Evolutionary conservation across 2,329 filamentous ascomycete genomes (phyloP).

Genomic region (Endocalyx cinctus): DNA sequence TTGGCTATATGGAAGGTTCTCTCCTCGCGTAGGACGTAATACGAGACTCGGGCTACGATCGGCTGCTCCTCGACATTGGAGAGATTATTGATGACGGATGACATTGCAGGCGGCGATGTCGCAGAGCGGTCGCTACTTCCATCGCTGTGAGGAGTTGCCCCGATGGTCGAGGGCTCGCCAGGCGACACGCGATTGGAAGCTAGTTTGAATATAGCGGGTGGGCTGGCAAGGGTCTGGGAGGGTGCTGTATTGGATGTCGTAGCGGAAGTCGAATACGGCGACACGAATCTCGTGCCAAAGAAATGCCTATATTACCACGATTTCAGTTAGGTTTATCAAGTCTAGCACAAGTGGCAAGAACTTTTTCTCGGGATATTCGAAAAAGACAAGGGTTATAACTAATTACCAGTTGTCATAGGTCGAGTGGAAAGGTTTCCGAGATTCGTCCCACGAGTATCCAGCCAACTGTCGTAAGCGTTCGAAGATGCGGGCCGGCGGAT

Average conservation of each 20-base stretch:
- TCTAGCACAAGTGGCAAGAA: conserved; percentile 9
- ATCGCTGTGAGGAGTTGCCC: conserved; percentile 35
- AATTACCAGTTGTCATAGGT: conserved; percentile 84
- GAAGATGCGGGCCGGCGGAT: conserved; percentile 64
- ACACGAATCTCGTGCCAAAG: conserved; percentile 57
- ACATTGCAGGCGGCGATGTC: conserved; percentile 28
- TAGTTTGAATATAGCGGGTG: conserved; percentile 37
- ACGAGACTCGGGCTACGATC: conserved; percentile 78
- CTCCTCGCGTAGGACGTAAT: conserved; percentile 78
- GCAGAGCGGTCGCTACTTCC: conserved; percentile 33
- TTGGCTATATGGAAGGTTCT: conserved; percentile 81
- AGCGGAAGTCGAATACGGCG: conserved; percentile 41
- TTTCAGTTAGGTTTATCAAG: conserved; percentile 12
- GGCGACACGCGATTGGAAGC: conserved; percentile 40
- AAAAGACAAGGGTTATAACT: no score
- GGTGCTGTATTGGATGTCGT: conserved; percentile 44
- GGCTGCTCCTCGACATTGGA: conserved; percentile 53
- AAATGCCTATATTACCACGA: conserved; percentile 50
- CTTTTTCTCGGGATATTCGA: no score
- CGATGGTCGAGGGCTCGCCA: conserved; percentile 34
- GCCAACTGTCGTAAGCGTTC: conserved; percentile 69
- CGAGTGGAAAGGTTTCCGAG: conserved; percentile 51
- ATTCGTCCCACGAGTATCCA: conserved; percentile 74
- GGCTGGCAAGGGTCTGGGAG: conserved; percentile 38
- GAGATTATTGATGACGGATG: conserved; percentile 40